phyloP scores from a whole-genome alignment of 768 basidiomycete species.

The Ephemerocybe angulata region DNA sequence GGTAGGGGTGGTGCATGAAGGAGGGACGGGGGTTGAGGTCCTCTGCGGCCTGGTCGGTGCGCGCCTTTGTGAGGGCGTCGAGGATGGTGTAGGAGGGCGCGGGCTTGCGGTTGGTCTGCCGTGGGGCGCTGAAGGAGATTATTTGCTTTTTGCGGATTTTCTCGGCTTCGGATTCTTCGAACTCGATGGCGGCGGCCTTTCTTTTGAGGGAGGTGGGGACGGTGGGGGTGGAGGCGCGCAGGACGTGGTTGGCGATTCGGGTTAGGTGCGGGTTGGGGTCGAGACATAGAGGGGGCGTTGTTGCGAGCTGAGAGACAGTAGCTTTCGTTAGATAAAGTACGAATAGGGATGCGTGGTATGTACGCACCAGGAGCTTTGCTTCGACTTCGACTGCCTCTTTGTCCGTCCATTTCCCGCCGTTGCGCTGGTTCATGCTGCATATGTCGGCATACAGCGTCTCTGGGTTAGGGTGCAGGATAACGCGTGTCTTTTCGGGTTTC shows the following conservation, averaged over 20 bases:
- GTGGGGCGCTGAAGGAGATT: conserved; percentile 75
- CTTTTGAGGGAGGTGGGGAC: conserved; percentile 72
- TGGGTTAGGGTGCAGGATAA: conserved; percentile 71
- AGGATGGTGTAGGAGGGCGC: conserved; percentile 56
- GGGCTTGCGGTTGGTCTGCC: conserved; percentile 39
- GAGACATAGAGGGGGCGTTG: conserved; percentile 71
- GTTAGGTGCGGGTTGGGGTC: conserved; percentile 76
- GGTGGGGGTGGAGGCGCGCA: conserved; percentile 70
- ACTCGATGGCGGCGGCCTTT: conserved; percentile 65
- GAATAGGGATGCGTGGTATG: conserved; percentile 5
- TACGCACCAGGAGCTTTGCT: conserved; percentile 65
- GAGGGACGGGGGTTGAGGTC: too few species aligned
- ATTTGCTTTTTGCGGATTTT: conserved; percentile 71
- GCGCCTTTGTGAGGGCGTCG: too few species aligned
- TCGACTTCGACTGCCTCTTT: conserved; percentile 70
- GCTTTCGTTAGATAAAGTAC: conserved; percentile 4
- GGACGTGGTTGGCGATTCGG: conserved; percentile 70
- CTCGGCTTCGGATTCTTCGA: conserved; percentile 74
- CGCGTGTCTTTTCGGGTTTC: conserved; percentile 60
- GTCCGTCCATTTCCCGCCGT: conserved; percentile 63
- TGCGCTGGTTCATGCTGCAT: conserved; percentile 60
- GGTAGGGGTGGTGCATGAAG: conserved; percentile 19
- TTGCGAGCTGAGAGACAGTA: conserved; percentile 59
- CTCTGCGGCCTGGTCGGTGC: too few species aligned
- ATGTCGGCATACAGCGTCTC: conserved; percentile 81